Base-by-base conservation (phyloP, 192 early-diverging fungal genomes). In the Coemansia sp. region DNA sequence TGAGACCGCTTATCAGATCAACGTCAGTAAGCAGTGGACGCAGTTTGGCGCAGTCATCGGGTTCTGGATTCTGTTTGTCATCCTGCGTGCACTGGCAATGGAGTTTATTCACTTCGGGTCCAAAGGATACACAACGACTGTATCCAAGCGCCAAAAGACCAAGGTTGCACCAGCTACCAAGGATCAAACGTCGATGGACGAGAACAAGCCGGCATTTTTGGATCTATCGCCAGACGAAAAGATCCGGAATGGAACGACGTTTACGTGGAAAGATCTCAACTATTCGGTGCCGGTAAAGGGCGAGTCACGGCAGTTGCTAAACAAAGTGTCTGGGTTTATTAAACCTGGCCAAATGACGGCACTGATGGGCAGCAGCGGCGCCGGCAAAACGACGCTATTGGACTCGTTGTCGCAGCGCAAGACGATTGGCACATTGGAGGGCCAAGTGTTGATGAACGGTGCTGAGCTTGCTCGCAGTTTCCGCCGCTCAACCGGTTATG, bases 271-370 rank as follows among this genome's bases (percentile, higher is more conserved):
- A 22, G 73, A 88, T 38, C 71, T 88, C 60, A 64, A 77, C 55
- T 90, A 88, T 69, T 76, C 76, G 2, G 79, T 82, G 10, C 73
- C 79, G 0, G 84, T 88, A 23, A 74, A 79, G 61, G 84, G 78
- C 53, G 85, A 82, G 45, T 62, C 75, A 29, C 77, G 64, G 19
- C 75, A 85, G 68, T 64, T 92, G 12, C 73, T 92, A 29, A 74
- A 88, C 68, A 69, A 81, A 54, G 84, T 90, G n/a, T 79, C 68
- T 22, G 90, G 93, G 39, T 89, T 85, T 54, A 86, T 91, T 50
- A 84, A 83, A 50, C 89, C 91, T 8, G 93, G 93, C 51, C 83
- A 85, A 18, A 83, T 95, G 83, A 92, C 91, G 16, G 89, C 89
- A 16, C 77, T 95, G 26, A 93, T 95, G 89, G 91, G 91, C 55